phyloP scores from a whole-genome alignment of 345 rosid species.

The Hypericum androsaemum region DNA sequence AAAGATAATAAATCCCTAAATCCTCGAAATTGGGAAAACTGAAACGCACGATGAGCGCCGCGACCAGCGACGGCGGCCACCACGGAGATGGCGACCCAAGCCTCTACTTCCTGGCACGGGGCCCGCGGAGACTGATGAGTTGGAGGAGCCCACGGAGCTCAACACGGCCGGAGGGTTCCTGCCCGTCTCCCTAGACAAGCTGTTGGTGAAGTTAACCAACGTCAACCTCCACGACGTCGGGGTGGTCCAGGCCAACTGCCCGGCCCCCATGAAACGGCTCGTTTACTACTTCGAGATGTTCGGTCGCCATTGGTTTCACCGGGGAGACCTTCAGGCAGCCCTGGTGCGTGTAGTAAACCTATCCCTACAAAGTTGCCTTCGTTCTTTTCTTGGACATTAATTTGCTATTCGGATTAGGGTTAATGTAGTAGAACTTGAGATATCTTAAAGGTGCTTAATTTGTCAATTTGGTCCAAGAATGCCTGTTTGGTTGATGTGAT shows the following conservation, averaged over 20 bases:
- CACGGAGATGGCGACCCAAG: slow-evolving; percentile 32
- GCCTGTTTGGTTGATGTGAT: too few relatives aligned
- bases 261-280: slow-evolving; percentile 66
- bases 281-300: slow-evolving; percentile 87
- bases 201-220: slow-evolving; percentile 58
- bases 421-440: too few relatives aligned
- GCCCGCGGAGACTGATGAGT: slow-evolving; percentile 31
- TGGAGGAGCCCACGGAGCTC: slow-evolving; percentile 67
- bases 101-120: slow-evolving; percentile 36
- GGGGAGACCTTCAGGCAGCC: slow-evolving; percentile 71
- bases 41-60: slow-evolving; percentile 5
- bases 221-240: slow-evolving; percentile 74
- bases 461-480: too few relatives aligned
- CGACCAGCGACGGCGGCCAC: slow-evolving; percentile 1
- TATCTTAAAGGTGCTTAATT: too few relatives aligned
- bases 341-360: slow-evolving; percentile 33
- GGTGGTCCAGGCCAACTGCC: slow-evolving; percentile 69
- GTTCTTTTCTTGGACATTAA: too few relatives aligned
- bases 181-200: slow-evolving; percentile 68
- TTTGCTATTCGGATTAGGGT: too few relatives aligned
- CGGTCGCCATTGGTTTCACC: slow-evolving; percentile 87
- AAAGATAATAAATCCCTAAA: neutral
- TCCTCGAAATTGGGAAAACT: neutral
- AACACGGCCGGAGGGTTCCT: slow-evolving; percentile 85
- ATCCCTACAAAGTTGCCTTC: neutral